Evolutionary conservation across 306 rosid species (phyloP).

Genomic region (Dryas alaskensis): DNA sequence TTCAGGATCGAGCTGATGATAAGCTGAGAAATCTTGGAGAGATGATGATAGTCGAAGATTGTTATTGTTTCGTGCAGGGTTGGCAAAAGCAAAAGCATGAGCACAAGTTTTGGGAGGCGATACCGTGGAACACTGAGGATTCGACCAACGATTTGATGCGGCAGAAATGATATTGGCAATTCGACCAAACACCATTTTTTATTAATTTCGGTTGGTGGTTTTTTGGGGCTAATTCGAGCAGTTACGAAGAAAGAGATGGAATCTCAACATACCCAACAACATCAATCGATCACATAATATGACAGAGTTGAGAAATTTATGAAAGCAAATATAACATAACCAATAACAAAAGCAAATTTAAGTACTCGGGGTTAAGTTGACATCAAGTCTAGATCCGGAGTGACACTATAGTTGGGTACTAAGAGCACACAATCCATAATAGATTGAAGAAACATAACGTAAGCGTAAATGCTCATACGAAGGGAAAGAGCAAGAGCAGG

Average conservation of each 20-base stretch:
- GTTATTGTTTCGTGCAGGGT: constrained; percentile 33
- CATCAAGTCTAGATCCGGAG: constrained; percentile 13
- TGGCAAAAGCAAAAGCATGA: constrained; percentile 20
- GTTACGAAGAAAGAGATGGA: background rate
- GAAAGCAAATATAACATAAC: background rate
- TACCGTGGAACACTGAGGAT: constrained; percentile 26
- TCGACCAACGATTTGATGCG: constrained; percentile 33
- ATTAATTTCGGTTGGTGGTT: background rate
- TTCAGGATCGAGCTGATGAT: constrained; percentile 40
- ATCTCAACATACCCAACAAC: constrained; percentile 12
- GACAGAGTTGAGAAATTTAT: background rate
- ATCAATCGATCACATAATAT: background rate
- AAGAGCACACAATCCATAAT: constrained; percentile 5
- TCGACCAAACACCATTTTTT: constrained; percentile 55
- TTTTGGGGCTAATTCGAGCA: background rate
- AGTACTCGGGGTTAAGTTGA: background rate
- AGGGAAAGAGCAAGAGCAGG: background rate
- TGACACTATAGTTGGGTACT: constrained; percentile 14
- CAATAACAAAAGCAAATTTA: background rate
- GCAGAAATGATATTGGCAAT: constrained; percentile 45
- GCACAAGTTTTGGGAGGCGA: constrained; percentile 23
- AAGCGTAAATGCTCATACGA: constrained; percentile 4
- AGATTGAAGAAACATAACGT: background rate
- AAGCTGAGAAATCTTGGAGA: constrained; percentile 75
- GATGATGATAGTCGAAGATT: constrained; percentile 64